phyloP scores from a whole-genome alignment of 768 basidiomycete species.

The Lentinus tigrinus region DNA sequence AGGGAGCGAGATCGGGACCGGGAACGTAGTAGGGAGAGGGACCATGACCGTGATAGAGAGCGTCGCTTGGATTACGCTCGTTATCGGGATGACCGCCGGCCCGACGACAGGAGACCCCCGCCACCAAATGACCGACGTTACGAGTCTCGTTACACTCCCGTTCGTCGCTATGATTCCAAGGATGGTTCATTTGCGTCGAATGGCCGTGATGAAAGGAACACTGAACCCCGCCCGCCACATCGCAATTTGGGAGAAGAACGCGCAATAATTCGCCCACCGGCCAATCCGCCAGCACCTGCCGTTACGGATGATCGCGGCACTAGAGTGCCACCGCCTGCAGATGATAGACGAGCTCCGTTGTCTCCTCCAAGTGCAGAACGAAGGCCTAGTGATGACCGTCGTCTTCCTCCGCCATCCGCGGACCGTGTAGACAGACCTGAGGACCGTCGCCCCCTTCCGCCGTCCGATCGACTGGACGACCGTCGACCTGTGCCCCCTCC shows the following conservation, averaged over 20 bases:
- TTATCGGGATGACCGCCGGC: conserved; percentile 38
- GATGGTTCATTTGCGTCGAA: conserved; percentile 19
- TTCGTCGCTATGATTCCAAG: conserved; percentile 33
- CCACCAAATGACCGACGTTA: conserved; percentile 49
- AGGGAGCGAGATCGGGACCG: conserved; percentile 30
- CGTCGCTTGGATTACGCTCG: conserved; percentile 39
- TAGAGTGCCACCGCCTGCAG: not conserved
- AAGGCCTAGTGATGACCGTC: conserved; percentile 12
- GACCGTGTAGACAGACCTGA: too few species aligned
- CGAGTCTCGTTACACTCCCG: conserved; percentile 40
- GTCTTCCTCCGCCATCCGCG: not conserved
- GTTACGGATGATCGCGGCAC: conserved; percentile 4
- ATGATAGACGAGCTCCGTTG: conserved; percentile 8
- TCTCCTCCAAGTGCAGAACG: conserved; percentile 2
- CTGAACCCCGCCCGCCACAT: conserved; percentile 4
- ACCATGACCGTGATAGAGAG: conserved; percentile 34
- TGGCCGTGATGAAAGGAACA: conserved; percentile 27
- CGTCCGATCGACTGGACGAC: too few species aligned
- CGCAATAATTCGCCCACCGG: conserved; percentile 14
- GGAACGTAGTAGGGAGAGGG: conserved; percentile 33
- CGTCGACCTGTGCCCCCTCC: not conserved
- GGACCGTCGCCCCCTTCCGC: not conserved
- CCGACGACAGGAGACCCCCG: conserved; percentile 28
- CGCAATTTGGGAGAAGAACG: conserved; percentile 21
- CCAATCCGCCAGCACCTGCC: not conserved